Base-by-base conservation (phyloP, 192 early-diverging fungal genomes). In the Coemansia erecta region DNA sequence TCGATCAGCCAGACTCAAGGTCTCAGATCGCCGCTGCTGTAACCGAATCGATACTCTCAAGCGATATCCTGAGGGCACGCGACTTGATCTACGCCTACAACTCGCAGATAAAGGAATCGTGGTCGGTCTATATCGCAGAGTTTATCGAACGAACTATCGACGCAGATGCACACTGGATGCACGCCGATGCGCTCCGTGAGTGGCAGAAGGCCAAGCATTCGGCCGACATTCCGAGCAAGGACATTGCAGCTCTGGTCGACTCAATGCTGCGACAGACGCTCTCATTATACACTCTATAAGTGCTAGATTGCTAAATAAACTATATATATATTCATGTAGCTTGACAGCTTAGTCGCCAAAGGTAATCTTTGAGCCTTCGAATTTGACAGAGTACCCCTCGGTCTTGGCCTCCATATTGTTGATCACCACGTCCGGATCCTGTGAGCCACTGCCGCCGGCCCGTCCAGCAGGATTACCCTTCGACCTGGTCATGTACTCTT, bases 291-390 rank as follows among this genome's bases (percentile, higher is more conserved):
- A 23, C 10, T 2, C 3, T 10, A 48, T 48, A 48, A 3, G 4
- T n/a, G 21, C 47, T 21, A 22, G 17, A 22, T 11, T 21, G 28
- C 28, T n/a, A n/a, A 44, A 44, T 8, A 44, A 44, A 44, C 12
- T 44, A 44, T n/a, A n/a, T n/a, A 18, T 8, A 44, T 44, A 8
- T 44, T 44, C 0, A 3, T 53, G 31, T 18, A 53, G 13, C 31
- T 15, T 26, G 10, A 26, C 2, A 14, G 18, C 24, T 23, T 68
- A 68, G 24, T 77, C 68, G 24, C 75, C 84, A 80, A 89, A 89
- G 2, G 82, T 84, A 53, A 86, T 84, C 67, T 89, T 89, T 62
- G 70, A 77, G 35, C 87, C 87, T 52, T 87, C 83, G 60, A 86
- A 89, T 64, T 81, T 76, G 50, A 83, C 81, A 33, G 85, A 62